phyloP scores from a whole-genome alignment of 2,329 filamentous ascomycete genomes.

The Xylaria sp. region DNA sequence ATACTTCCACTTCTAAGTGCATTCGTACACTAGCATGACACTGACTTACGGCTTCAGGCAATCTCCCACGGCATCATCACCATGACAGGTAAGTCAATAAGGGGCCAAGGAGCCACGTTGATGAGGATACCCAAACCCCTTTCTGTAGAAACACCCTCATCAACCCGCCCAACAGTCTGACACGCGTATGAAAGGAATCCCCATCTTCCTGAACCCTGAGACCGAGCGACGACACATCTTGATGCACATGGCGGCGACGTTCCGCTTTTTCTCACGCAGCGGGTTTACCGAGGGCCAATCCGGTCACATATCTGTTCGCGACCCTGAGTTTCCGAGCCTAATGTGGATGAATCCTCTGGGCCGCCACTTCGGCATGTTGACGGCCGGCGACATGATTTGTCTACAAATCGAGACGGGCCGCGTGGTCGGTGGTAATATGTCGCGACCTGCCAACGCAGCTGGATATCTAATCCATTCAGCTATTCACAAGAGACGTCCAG shows the following conservation, averaged over 20 bases:
- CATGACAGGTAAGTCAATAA: conserved; percentile 45
- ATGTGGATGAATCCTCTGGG: conserved; percentile 76
- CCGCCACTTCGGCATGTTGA: conserved; percentile 71
- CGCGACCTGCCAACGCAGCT: conserved; percentile 70
- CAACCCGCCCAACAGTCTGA: neutral
- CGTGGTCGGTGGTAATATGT: conserved; percentile 70
- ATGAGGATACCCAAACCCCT: neutral
- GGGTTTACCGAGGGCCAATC: conserved; percentile 75
- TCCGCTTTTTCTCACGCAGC: conserved; percentile 73
- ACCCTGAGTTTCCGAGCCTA: conserved; percentile 44
- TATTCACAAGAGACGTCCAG: conserved; percentile 70
- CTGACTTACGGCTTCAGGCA: conserved; percentile 41
- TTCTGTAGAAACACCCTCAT: neutral
- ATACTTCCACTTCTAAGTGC: neutral
- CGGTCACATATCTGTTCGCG: conserved; percentile 55
- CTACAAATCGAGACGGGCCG: conserved; percentile 68
- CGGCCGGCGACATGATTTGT: conserved; percentile 73
- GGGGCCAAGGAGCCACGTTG: neutral
- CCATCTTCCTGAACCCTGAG: conserved; percentile 53
- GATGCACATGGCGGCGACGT: conserved; percentile 73
- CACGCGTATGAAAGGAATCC: conserved; percentile 52
- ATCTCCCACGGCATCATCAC: conserved; percentile 52
- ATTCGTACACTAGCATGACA: neutral
- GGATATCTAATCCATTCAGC: conserved; percentile 77
- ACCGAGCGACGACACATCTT: conserved; percentile 70